A percentile compares a stretch with the other conserved stretches of the same genome.
phyloP scores from a whole-genome alignment of 345 rosid species.

The Populus tremula region DNA sequence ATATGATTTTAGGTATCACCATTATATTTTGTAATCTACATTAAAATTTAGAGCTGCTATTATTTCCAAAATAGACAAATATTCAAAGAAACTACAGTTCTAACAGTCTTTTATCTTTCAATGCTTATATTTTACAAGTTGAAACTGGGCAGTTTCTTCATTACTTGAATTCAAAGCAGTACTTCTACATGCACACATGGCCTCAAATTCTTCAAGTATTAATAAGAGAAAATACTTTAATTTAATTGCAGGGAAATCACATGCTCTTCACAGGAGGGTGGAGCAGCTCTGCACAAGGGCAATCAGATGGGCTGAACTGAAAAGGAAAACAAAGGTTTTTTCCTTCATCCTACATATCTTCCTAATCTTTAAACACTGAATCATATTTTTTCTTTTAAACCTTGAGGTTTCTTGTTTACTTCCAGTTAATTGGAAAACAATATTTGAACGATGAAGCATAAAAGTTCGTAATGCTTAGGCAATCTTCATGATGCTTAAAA shows the following conservation, averaged over 20 bases:
- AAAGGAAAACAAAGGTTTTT: slow-evolving; percentile 84
- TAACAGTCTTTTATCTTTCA: not conserved
- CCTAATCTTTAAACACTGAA: not conserved
- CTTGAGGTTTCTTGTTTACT: not conserved
- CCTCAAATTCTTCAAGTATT: not conserved
- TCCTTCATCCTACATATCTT: not conserved
- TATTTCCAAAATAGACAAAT: not conserved
- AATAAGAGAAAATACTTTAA: not conserved
- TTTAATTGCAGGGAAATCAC: slow-evolving; percentile 77
- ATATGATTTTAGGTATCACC: not conserved
- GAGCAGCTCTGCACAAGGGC: slow-evolving; percentile 98
- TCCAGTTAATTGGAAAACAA: not conserved
- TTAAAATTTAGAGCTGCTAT: not conserved
- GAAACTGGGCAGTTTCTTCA: slow-evolving; percentile 1
- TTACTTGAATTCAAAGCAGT: not conserved
- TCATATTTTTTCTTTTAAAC: not conserved
- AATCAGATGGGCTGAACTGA: slow-evolving; percentile 89
- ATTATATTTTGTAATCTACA: not conserved
- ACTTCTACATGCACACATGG: not conserved
- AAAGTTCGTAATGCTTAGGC: not conserved
- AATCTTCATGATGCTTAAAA: not conserved
- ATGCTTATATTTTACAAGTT: not conserved
- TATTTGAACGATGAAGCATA: not conserved
- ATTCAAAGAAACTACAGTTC: not conserved
- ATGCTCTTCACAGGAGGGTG: slow-evolving; percentile 98